Base-by-base conservation (phyloP, 129 eudicot genomes). In the carrot (Daucus carota) region DNA sequence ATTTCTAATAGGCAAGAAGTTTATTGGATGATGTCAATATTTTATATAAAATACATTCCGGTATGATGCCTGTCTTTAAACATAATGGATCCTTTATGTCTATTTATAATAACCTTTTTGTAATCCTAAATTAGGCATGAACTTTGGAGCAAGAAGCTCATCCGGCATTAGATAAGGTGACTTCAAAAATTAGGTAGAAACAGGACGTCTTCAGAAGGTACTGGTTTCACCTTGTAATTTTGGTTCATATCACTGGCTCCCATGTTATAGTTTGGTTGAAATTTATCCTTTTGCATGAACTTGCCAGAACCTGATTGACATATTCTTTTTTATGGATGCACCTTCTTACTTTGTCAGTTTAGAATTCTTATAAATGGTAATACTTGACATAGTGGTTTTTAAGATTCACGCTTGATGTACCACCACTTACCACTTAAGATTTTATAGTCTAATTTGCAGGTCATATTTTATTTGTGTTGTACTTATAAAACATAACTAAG, bases 151-250 rank as follows among this genome's bases (percentile, higher is more conserved):
- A 72, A 81, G 96, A 93, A 84, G 98, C 98, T 34, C 92, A 93
- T 82, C 98, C 98, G 15, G 96, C 96, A 26, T 78, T 90, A 78
- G 98, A 93, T 85, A 93, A 87, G 86, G 80, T 93, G 86, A 93
- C 98, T 44, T 80, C 95, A 72, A 88, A 93, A 77, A 93, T 93
- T 80, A 93, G 96, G 94, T 95, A 24, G 87, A 90, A 70, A 86
- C 96, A 47, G 98, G 98, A 40, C 98, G 96, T 41, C 95, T 90
- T 77, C 96, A 93, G 74, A 93, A 93, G 98, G 92, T 85, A 26
- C 69, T 42, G 15, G 29, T 28, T 41, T 72, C 2, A 60, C 24
- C 66, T 70, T 81, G 66, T 45, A 20, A 13, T 69, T 79, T 34
- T 41, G 22, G 5, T 34, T 59, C 20, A 47, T 43, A 28, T n/a